A percentile compares a stretch with the other conserved stretches of the same genome.
These are phyloP conservation scores for Malassezia vespertilionis DNA, from an alignment of 1,284 basidiomycete species.

Conservation along the genomic window DNA sequence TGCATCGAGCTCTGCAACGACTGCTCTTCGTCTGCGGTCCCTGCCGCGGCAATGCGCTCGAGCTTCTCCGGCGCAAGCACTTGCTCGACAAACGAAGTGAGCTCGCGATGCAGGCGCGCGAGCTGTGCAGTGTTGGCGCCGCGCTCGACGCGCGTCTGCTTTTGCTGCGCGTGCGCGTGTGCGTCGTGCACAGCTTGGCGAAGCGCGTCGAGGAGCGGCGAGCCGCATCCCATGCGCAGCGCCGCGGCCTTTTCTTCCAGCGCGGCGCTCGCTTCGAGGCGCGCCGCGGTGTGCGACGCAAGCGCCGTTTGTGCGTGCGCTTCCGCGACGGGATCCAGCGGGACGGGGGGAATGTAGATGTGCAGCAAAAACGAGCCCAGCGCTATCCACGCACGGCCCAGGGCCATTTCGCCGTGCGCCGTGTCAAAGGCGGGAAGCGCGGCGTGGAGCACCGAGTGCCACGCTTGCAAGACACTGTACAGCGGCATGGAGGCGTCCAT, in stretches of 20 bases:
- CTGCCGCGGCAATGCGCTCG: slow-evolving; percentile 10
- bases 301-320: slow-evolving; percentile 55
- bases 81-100: slow-evolving; percentile 47
- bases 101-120: slow-evolving; percentile 70
- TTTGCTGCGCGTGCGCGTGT: neutral
- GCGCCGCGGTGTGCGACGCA: slow-evolving; percentile 46
- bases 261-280: slow-evolving; percentile 54
- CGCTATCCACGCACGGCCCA: slow-evolving; percentile 59
- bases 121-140: slow-evolving; percentile 55
- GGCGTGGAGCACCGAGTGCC: slow-evolving; percentile 6
- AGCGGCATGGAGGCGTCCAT: neutral
- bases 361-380: slow-evolving; percentile 57
- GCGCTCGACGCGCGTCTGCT: slow-evolving; percentile 4
- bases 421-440: neutral
- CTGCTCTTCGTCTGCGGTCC: slow-evolving; percentile 23
- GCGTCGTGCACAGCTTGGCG: slow-evolving; percentile 52
- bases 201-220: slow-evolving; percentile 57
- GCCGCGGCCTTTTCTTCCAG: slow-evolving; percentile 58
- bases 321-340: slow-evolving; percentile 73
- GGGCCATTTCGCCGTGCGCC: slow-evolving; percentile 2
- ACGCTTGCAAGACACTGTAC: neutral
- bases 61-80: slow-evolving; percentile 23
- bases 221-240: too few relatives aligned
- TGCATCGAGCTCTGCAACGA: slow-evolving; percentile 45
- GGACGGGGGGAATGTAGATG: slow-evolving; percentile 73